Base-by-base conservation (phyloP, 2,329 filamentous ascomycete species). In the Periconia macrospinosa region DNA sequence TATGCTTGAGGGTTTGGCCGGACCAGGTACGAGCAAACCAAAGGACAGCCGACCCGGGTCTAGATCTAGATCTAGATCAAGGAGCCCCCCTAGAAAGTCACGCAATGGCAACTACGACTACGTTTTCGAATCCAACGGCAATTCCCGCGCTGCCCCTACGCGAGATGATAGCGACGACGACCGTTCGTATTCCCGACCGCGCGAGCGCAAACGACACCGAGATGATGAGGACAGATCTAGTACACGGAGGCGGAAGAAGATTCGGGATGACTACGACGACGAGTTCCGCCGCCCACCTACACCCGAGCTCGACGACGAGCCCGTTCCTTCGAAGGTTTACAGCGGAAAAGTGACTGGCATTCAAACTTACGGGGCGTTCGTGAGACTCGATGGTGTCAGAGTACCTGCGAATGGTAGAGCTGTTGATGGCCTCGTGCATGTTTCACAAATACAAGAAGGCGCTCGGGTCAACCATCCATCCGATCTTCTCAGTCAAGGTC, bases 291-390 rank as follows among this genome's bases (percentile, higher is more conserved):
- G 83, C 49, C 84, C 86, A 0, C 89, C 90, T 0, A 83, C 84
- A 1, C 83, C 82, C 1, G 91, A 96, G 64, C 71, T 96, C 10
- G 94, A 99, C 72, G 89, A 96, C 49, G 75, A 83, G 41, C 92
- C 94, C 0, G 79, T 92, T 33, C 75, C 95, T 7, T 87, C 87
- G 79, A 99, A 99, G 70, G 78, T 97, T 2, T 99, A 99, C 67
- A 84, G 91, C 58, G 94, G 94, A 1, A 87, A 88, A 66, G 90
- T 97, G 14, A 97, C 91, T 0, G 92, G 92, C 0, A 81, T 99
- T 50, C 97, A 97, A 67, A 91, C 97, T 57, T 99, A 97, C 75
- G 94, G 94, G 11, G 92, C 87, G 0, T 99, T 99, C 73, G 92
- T 97, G 53, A 96, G 95, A 62, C 73, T 99, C n/a, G 84, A 88